These are phyloP conservation scores for Linnemannia elongata DNA, from an alignment of 192 early-diverging fungal species.

Conservation along the genomic window DNA sequence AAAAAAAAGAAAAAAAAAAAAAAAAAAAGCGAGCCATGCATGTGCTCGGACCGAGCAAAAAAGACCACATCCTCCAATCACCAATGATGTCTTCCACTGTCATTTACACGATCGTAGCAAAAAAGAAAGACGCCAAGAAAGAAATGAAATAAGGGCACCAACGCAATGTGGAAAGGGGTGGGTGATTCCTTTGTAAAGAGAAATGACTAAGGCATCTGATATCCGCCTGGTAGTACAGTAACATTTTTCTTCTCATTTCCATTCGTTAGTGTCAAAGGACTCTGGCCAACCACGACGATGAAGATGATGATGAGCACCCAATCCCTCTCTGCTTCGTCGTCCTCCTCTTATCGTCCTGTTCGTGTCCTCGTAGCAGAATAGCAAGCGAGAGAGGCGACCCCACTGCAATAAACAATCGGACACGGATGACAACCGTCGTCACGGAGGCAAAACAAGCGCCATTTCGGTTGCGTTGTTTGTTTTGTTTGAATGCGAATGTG, in stretches of 20 bases:
- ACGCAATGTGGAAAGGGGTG: background rate
- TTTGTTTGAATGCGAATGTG: background rate
- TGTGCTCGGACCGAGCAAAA: background rate
- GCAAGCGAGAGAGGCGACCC: background rate
- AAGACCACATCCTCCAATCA: background rate
- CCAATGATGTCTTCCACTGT: background rate
- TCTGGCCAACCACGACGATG: too few species aligned
- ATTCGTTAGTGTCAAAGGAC: too few species aligned
- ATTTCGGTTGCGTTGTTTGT: background rate
- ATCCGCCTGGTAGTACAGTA: background rate
- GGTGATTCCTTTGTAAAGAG: slow-evolving; percentile 10
- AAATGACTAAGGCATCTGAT: slow-evolving; percentile 13
- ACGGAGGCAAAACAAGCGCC: background rate
- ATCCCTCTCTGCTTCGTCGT: too few species aligned
- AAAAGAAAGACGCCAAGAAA: background rate
- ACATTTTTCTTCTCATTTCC: background rate
- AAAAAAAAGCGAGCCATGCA: background rate
- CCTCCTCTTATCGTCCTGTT: background rate
- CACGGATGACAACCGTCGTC: background rate
- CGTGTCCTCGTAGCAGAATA: background rate
- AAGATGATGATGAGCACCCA: too few species aligned
- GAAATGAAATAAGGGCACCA: background rate
- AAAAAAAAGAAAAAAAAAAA: background rate
- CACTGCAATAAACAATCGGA: background rate
- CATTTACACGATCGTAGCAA: background rate